Evolutionary conservation across 2,329 filamentous ascomycete species (phyloP).

Genomic region (Myriosclerotinia duriaeana): DNA sequence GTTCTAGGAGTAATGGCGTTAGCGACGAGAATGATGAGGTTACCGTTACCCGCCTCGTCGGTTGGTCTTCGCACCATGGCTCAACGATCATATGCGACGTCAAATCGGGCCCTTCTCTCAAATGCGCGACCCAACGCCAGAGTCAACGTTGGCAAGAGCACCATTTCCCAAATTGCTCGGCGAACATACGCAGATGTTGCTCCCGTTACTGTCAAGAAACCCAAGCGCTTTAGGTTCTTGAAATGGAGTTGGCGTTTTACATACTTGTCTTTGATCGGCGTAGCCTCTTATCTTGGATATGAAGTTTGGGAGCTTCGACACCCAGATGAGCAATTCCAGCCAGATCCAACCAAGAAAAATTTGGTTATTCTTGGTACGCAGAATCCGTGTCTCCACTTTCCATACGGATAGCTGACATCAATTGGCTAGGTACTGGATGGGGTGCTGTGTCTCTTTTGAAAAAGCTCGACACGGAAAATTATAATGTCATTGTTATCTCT

Average conservation of each 20-base stretch:
- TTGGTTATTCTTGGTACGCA: constrained; percentile 84
- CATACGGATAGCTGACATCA: constrained; percentile 21
- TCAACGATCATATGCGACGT: constrained; percentile 37
- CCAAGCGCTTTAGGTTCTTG: constrained; percentile 65
- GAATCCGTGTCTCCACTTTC: constrained; percentile 6
- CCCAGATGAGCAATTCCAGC: constrained; percentile 73
- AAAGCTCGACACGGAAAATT: constrained; percentile 98
- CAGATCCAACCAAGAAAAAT: constrained; percentile 92
- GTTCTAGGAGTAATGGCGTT: constrained; percentile 39
- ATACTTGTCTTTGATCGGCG: constrained; percentile 70
- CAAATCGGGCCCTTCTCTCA: constrained; percentile 32
- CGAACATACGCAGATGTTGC: constrained; percentile 46
- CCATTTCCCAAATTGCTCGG: constrained; percentile 44
- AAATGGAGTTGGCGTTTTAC: constrained; percentile 81
- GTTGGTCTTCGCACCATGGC: constrained; percentile 36
- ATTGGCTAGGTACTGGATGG: constrained; percentile 81
- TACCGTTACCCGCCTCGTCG: constrained; percentile 37
- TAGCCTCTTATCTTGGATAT: constrained; percentile 72
- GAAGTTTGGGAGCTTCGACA: constrained; percentile 80
- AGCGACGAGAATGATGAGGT: constrained; percentile 39
- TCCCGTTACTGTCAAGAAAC: constrained; percentile 49
- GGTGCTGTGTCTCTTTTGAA: constrained; percentile 94
- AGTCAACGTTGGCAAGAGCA: constrained; percentile 32
- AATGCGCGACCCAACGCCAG: constrained; percentile 35
- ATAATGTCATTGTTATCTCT: constrained; percentile 97